Percentiles rank a stretch among this genome's conserved stretches.
These are phyloP conservation scores for Cucurbitaria berberidis DNA, from an alignment of 2,329 filamentous ascomycete genomes.

Conservation along the genomic window DNA sequence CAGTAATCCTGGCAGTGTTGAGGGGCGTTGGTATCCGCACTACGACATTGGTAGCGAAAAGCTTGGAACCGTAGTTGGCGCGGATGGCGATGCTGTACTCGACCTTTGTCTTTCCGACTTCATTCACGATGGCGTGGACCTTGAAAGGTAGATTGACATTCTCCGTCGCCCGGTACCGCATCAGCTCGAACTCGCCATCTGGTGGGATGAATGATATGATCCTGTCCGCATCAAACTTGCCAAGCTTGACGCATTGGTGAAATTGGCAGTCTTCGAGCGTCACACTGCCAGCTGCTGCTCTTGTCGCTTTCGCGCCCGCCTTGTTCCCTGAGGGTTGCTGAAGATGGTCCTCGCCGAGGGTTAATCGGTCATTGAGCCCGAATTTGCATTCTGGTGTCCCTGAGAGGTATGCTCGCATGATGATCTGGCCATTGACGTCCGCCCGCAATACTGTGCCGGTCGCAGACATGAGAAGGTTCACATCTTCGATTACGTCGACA, in stretches of 20 bases:
- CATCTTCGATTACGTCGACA: constrained; percentile 98
- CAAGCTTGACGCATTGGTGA: constrained; percentile 97
- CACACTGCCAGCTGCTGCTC: constrained; percentile 92
- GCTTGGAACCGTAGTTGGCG: constrained; percentile 93
- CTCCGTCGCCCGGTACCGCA: constrained; percentile 97
- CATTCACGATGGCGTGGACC: constrained; percentile 97
- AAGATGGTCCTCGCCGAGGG: constrained; percentile 72
- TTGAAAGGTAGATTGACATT: constrained; percentile 99
- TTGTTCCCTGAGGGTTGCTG: constrained; percentile 75
- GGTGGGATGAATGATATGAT: constrained; percentile 98
- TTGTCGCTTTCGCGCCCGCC: constrained; percentile 85
- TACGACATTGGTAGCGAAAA: constrained; percentile 96
- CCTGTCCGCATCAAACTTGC: constrained; percentile 93
- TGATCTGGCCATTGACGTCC: constrained; percentile 95
- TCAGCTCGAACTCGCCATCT: constrained; percentile 97
- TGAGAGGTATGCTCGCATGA: constrained; percentile 97
- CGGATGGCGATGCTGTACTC: constrained; percentile 98
- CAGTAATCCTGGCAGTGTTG: constrained; percentile 92
- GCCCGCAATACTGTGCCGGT: constrained; percentile 92
- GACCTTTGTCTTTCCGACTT: constrained; percentile 95
- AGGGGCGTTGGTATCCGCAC: constrained; percentile 93
- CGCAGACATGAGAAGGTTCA: constrained; percentile 98
- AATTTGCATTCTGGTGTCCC: constrained; percentile 99
- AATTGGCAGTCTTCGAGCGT: constrained; percentile 98
- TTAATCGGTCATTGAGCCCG: constrained; percentile 90